Evolutionary conservation across 2,329 filamentous ascomycete genomes (phyloP), one percentile per base, ranked within the genome.

Genomic region (Parafenestella ontariensis): DNA sequence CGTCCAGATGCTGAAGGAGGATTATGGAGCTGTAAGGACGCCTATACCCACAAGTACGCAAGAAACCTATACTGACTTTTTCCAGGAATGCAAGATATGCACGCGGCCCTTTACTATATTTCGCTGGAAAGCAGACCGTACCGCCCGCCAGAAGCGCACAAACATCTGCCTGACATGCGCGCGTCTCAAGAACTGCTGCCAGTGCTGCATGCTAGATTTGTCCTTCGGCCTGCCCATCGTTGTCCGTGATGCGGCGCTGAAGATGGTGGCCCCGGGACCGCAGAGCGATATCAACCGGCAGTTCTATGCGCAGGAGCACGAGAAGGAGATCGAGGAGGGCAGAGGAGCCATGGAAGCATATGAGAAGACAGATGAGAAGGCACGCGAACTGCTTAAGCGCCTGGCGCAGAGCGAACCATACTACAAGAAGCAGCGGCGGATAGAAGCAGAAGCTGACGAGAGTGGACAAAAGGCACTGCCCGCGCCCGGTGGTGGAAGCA

Each of bases 1-100:
- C 71, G 95, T 99, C 39, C 95, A 98, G 78, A 98, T 99, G 93
- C 83, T 99, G 56, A 99, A 99, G 78, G 92, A 98, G 73, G 94
- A 99, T 76, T 88, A 96, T 70, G 95, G 92, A 68, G 91, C 89
- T 52, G 89, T 93, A 78, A 92, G 90, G 3, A 5, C 9, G 10
- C 18, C 10, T 21, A 13, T 5, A 9, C 90, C n/a, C n/a, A n/a
- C n/a, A n/a, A n/a, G n/a, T n/a, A n/a, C n/a, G n/a, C n/a, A n/a
- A n/a, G 42, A 21, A n/a, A 56, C 36, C 69, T 95, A 90, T 23
- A 84, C 96, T 69, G 23, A 66, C 47, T 40, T 9, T n/a, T 28
- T 5, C 9, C 28, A 75, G 58, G 79, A 79, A 77, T 85, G 83
- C 77, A 85, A 86, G 72, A 83, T 87, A 64, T 99, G 95, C 78